A percentile compares a stretch with the other conserved stretches of the same genome.
Evolutionary conservation across 441 rosid species (phyloP).

Genomic region (Iberis amara): DNA sequence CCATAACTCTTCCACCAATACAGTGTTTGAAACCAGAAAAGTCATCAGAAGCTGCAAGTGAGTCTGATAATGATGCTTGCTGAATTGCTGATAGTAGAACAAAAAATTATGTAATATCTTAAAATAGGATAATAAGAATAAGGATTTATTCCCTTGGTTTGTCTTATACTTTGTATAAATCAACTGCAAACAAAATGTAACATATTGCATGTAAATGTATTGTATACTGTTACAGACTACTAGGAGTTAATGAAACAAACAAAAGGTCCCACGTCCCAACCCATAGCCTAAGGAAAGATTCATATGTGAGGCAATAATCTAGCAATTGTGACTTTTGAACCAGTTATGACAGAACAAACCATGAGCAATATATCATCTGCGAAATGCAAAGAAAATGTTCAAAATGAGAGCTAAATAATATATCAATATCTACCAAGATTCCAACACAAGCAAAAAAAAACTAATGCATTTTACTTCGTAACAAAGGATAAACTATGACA

Average conservation of each 20-base stretch:
- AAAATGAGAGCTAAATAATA: constrained; percentile 15
- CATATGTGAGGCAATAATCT: constrained; percentile 7
- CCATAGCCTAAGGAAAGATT: constrained; percentile 9
- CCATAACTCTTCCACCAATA: constrained; percentile 50
- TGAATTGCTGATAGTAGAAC: constrained; percentile 40
- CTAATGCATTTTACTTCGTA: constrained; percentile 11
- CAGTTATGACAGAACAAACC: constrained; percentile 10
- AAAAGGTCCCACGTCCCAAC: constrained; percentile 8
- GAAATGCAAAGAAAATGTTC: constrained; percentile 9
- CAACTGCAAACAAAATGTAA: constrained; percentile 10
- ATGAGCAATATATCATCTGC: constrained; percentile 8
- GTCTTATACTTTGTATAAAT: constrained; percentile 21
- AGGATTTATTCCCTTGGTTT: constrained; percentile 13
- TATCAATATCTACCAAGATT: constrained; percentile 1
- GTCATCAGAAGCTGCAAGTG: constrained; percentile 29
- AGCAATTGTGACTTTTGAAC: constrained; percentile 8
- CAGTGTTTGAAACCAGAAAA: constrained; percentile 47
- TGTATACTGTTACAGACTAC: constrained; percentile 12
- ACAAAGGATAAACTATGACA: constrained; percentile 12
- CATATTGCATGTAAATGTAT: constrained; percentile 13
- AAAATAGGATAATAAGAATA: constrained; percentile 25
- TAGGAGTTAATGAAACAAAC: constrained; percentile 5
- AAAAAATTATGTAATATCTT: constrained; percentile 14
- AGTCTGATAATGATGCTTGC: constrained; percentile 36
- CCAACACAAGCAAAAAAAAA: constrained; percentile 19